These are phyloP conservation scores for Plectosphaerella cucumerina DNA, from an alignment of 2,329 filamentous ascomycete species.

Conservation along the genomic window DNA sequence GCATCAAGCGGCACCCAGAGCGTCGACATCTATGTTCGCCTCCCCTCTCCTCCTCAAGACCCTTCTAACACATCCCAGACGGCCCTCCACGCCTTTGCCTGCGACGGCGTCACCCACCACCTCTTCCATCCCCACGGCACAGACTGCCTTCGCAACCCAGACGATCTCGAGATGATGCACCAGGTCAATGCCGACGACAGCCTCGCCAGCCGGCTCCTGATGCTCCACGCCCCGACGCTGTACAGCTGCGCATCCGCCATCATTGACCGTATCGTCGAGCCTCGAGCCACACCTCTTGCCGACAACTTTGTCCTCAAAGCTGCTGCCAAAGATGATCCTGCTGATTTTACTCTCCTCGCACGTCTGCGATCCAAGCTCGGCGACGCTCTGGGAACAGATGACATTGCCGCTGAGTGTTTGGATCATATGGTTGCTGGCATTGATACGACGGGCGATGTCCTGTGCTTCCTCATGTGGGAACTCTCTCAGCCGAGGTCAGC, in stretches of 20 bases:
- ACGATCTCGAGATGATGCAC: constrained; percentile 64
- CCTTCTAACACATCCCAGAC: constrained; percentile 3
- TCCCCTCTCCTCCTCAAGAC: background rate
- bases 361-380: constrained; percentile 49
- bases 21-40: constrained; percentile 57
- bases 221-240: constrained; percentile 51
- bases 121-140: constrained; percentile 64
- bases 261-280: constrained; percentile 45
- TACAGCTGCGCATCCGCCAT: constrained; percentile 41
- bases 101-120: constrained; percentile 65
- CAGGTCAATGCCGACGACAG: constrained; percentile 66
- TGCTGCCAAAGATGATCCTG: constrained; percentile 38
- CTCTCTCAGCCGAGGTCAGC: constrained; percentile 56
- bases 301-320: constrained; percentile 55
- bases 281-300: constrained; percentile 54
- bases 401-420: constrained; percentile 63
- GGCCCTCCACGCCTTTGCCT: constrained; percentile 61
- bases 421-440: constrained; percentile 71
- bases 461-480: constrained; percentile 70
- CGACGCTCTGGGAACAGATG: constrained; percentile 36
- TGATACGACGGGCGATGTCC: constrained; percentile 65
- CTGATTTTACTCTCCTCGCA: constrained; percentile 53
- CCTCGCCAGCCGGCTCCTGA: constrained; percentile 58
- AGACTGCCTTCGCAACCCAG: constrained; percentile 48
- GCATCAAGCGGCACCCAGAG: constrained; percentile 19